Base-by-base conservation (phyloP, 2,329 filamentous ascomycete genomes). In the Aschersonia sp. region DNA sequence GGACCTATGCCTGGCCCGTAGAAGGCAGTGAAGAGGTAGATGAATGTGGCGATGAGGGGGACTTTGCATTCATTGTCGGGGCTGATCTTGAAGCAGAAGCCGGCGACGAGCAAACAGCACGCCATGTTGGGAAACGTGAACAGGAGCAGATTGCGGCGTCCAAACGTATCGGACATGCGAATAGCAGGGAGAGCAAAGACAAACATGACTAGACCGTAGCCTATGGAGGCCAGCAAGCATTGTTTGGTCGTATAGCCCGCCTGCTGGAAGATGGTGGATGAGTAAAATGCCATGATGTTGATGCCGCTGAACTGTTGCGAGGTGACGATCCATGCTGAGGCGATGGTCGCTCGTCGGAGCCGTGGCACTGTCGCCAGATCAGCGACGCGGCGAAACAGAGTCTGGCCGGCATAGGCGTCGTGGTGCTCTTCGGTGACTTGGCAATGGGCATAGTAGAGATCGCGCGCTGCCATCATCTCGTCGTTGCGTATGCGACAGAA, bases 381-480 rank as follows among this genome's bases (percentile, higher is more conserved):
- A 50, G 59, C 58, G 46, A 75, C 57, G 44, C 74, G 42, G 51
- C 54, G 50, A 58, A 61, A 51, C 59, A 71, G 47, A 47, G 51
- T 57, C 20, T 54, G 57, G 0, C 62, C 59, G 0, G 63, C 62
- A 31, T 62, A 59, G 1, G 59, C 59, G 40, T 65, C 58, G 7
- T 20, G 20, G 9, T 60, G 57, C 42, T 65, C 61, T 4, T 61
- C 58, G 2, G 61, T 51, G 3, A 65, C 58, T 45, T 66, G 61
- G 4, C 62, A 61, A 45, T 67, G 51, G 1, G 56, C 54, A 48
- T 77, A 78, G 59, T 78, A 81, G 0, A 81, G 59, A 51, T 82
- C 79, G 1, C 78, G 71, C 0, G 77, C 77, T 2, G 78, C 78
- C 54, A 79, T 74, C 9, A 84, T 58, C 2, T 71, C 65, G 0